Conservation (phyloP, 169 alveolate species). For the Babesia ovis region DNA sequence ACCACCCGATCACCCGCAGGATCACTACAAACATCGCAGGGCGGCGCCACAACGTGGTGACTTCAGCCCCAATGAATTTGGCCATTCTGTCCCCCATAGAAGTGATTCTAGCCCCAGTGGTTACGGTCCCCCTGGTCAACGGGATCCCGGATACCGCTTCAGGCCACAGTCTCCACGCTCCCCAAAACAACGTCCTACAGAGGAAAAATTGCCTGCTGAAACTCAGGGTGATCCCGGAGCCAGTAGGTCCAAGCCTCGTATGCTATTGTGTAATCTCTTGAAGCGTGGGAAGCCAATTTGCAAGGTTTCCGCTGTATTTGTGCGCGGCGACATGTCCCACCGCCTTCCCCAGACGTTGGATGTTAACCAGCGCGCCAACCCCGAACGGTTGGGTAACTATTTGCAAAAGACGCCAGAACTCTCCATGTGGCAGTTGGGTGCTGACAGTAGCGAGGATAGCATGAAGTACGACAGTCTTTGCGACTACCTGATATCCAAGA, state of each 20-base stretch:
- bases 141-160: not conserved
- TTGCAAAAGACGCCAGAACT: conserved; percentile 52
- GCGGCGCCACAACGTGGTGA: conserved; percentile 2
- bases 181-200: not conserved
- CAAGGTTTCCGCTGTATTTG: conserved; percentile 67
- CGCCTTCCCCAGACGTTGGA: conserved; percentile 63
- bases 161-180: not conserved
- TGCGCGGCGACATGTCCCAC: conserved; percentile 65
- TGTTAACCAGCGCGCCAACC: conserved; percentile 69
- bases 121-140: not conserved
- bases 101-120: too few relatives aligned
- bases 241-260: not conserved
- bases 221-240: not conserved
- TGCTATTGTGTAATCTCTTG: conserved; percentile 59
- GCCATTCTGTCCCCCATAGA: too few relatives aligned
- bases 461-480: conserved; percentile 71
- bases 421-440: conserved; percentile 76
- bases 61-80: not conserved
- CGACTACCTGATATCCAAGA: conserved; percentile 71
- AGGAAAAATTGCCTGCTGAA: not conserved
- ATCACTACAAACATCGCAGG: conserved; percentile 18
- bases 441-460: conserved; percentile 70
- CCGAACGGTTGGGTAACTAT: conserved; percentile 59
- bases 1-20: conserved; percentile 1
- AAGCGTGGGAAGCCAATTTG: conserved; percentile 75